A percentile compares a stretch with the other conserved stretches of the same genome.
phyloP scores from a whole-genome alignment of 345 rosid species.

The Isatis tinctoria region DNA sequence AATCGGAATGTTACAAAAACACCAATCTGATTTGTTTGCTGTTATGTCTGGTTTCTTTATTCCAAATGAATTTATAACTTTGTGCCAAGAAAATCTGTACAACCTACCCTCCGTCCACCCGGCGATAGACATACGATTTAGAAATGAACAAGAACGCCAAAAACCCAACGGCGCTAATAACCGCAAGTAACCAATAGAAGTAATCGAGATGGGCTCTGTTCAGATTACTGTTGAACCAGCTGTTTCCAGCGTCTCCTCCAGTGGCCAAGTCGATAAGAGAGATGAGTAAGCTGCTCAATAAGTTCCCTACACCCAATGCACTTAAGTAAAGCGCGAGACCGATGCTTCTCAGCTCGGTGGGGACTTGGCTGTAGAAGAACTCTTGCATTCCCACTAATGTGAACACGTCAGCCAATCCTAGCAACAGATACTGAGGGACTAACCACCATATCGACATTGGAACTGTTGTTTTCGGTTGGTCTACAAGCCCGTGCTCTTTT shows the following conservation, averaged over 20 bases:
- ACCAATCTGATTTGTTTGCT: too few relatives aligned
- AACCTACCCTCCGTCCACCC: neutral
- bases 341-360: slow-evolving; percentile 34
- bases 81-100: neutral
- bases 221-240: slow-evolving; percentile 59
- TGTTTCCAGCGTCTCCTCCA: slow-evolving; percentile 3
- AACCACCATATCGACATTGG: slow-evolving; percentile 40
- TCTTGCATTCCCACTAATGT: slow-evolving; percentile 41
- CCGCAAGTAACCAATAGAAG: slow-evolving; percentile 55
- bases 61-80: too few relatives aligned
- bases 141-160: slow-evolving; percentile 1
- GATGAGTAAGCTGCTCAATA: slow-evolving; percentile 44
- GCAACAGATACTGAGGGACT: slow-evolving; percentile 29
- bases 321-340: slow-evolving; percentile 38
- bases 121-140: slow-evolving; percentile 8
- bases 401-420: slow-evolving; percentile 23
- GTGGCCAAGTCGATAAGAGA: slow-evolving; percentile 34
- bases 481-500: slow-evolving; percentile 20
- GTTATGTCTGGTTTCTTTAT: too few relatives aligned
- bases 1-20: too few relatives aligned
- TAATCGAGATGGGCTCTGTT: slow-evolving; percentile 49
- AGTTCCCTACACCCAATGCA: slow-evolving; percentile 34
- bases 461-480: slow-evolving; percentile 17
- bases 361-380: slow-evolving; percentile 40
- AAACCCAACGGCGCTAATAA: slow-evolving; percentile 25